Evolutionary conservation across 2,329 filamentous ascomycete genomes (phyloP), one percentile per base, ranked within the genome.

Genomic region (Hypoxylon sp.): DNA sequence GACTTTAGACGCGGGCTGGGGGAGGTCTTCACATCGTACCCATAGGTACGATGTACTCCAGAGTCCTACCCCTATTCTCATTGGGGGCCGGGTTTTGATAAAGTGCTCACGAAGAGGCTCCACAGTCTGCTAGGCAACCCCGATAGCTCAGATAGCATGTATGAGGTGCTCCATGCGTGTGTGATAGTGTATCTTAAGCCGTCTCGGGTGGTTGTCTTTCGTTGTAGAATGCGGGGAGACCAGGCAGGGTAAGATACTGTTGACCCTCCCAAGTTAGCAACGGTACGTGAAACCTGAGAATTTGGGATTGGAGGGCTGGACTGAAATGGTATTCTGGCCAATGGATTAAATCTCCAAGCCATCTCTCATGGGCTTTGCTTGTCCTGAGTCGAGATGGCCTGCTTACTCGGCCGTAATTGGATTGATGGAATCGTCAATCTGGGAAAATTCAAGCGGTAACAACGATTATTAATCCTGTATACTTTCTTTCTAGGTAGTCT

Each of bases 181-280:
- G 28, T 12, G 1, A n/a, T 42, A 30, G 49, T 20, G 36, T 40
- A 40, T 12, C 26, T 42, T 42, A 42, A 9, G 1, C 14, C 38
- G 22, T 52, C 24, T 32, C 12, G n/a, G n/a, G 16, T 8, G 9
- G 6, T 12, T 18, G 12, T 42, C n/a, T 14, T 16, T 26, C 36
- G 50, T 12, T 42, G n/a, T 18, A 53, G 50, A 53, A 53, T 28
- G 50, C 18, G 36, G 36, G 22, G 50, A 42, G 36, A n/a, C 5
- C n/a, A 46, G 22, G 44, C 24, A 46, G 24, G 44, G 2, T 4
- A 30, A 9, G 24, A 22, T 30, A 42, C n/a, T n/a, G 12, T 51
- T 24, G 24, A 22, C 36, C 22, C 22, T 40, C 8, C 24, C 14
- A 20, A 49, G 45, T 11, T 49, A 11, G 14, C 4, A 18, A 28